Evolutionary conservation across 2,329 filamentous ascomycete genomes (phyloP).

Genomic region (Arthroderma uncinatum): DNA sequence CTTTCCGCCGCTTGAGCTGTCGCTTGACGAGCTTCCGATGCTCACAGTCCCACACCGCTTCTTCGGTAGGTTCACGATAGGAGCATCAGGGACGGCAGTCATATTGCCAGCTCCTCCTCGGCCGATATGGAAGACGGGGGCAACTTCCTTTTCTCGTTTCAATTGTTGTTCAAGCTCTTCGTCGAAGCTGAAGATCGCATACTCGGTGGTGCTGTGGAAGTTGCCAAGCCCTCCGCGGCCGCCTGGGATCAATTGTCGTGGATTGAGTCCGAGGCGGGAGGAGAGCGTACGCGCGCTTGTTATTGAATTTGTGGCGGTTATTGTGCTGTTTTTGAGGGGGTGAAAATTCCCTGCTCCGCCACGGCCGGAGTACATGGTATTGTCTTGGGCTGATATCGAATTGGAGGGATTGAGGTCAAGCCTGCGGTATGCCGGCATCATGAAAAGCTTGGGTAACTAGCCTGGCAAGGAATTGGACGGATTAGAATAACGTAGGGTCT

Average conservation of each 20-base stretch:
- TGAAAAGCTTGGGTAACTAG: not conserved
- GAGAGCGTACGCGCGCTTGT: slow-evolving; percentile 27
- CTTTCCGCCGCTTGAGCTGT: slow-evolving; percentile 1
- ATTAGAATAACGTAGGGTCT: not conserved
- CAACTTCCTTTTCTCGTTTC: slow-evolving; percentile 41
- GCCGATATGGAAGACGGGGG: slow-evolving; percentile 54
- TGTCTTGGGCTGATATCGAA: slow-evolving; percentile 50
- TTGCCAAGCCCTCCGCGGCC: slow-evolving; percentile 49
- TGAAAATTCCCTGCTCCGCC: slow-evolving; percentile 50
- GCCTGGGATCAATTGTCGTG: slow-evolving; percentile 35
- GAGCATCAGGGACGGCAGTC: slow-evolving; percentile 22
- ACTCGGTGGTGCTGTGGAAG: slow-evolving; percentile 42
- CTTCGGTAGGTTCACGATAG: not conserved
- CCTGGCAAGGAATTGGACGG: not conserved
- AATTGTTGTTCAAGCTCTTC: slow-evolving; percentile 52
- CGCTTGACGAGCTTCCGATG: slow-evolving; percentile 8
- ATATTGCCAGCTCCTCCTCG: slow-evolving; percentile 50
- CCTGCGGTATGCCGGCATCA: not conserved
- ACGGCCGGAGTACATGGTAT: slow-evolving; percentile 31
- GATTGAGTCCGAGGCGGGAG: slow-evolving; percentile 39
- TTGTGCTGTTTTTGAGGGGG: slow-evolving; percentile 33
- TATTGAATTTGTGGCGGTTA: slow-evolving; percentile 31
- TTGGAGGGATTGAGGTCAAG: slow-evolving; percentile 5
- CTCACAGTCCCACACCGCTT: slow-evolving; percentile 20
- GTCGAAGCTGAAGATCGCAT: slow-evolving; percentile 56